Percentiles rank a stretch among this genome's conserved stretches.
Conservation (phyloP, 768 basidiomycete species). For the Gautieria morchelliformis region DNA sequence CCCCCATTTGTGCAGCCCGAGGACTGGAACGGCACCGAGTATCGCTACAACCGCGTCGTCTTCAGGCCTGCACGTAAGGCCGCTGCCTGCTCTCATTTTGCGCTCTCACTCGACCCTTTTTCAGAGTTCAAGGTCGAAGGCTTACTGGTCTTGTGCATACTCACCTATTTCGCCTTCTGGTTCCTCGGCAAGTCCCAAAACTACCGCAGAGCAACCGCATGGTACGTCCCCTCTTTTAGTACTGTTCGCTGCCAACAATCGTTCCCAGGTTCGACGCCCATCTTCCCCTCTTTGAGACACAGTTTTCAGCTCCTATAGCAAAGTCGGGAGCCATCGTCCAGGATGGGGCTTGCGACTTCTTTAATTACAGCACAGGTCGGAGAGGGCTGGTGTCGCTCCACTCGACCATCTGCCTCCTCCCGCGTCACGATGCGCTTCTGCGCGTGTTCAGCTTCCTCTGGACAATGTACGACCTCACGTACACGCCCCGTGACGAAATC, state of each 20-base stretch:
- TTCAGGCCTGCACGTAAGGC: conserved; percentile 72
- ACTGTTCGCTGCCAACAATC: conserved; percentile 8
- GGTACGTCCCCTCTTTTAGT: conserved; percentile 34
- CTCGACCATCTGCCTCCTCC: conserved; percentile 65
- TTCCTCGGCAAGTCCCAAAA: conserved; percentile 57
- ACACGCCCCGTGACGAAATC: conserved; percentile 56
- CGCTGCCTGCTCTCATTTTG: not conserved
- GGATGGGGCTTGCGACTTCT: conserved; percentile 74
- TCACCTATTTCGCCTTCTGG: conserved; percentile 48
- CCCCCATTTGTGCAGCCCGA: conserved; percentile 42
- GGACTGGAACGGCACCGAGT: conserved; percentile 65
- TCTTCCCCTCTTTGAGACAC: conserved; percentile 45
- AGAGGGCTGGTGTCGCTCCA: conserved; percentile 70
- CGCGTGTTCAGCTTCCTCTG: conserved; percentile 48
- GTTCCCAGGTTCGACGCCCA: conserved; percentile 50
- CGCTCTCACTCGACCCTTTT: not conserved
- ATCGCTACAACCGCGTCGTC: conserved; percentile 61
- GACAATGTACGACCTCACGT: conserved; percentile 69
- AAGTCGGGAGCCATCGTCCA: conserved; percentile 38
- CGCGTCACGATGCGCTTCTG: conserved; percentile 78
- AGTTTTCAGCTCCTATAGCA: conserved; percentile 63
- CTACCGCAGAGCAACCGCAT: conserved; percentile 46
- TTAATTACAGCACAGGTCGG: conserved; percentile 81
- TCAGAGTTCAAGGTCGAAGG: conserved; percentile 61
- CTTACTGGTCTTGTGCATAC: conserved; percentile 40